Evolutionary conservation across 352 stramenopile genomes (phyloP).

Genomic region (Pythium scleroteichum): DNA sequence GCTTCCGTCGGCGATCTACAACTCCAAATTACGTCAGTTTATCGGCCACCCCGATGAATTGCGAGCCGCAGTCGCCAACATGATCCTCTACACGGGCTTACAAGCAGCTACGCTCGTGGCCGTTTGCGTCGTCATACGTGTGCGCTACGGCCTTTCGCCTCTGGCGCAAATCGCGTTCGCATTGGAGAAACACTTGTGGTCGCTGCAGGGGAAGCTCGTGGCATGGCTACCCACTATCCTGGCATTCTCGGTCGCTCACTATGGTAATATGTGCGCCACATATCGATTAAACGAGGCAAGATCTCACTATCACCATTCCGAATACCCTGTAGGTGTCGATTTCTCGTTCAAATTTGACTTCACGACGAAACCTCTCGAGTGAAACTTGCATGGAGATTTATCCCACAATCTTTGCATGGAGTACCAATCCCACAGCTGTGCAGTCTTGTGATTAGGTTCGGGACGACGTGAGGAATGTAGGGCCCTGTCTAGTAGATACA

Average conservation of each 20-base stretch:
- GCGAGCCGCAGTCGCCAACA: background rate
- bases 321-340: conserved; percentile 16
- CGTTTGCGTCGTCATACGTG: conserved; percentile 6
- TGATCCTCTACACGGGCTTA: conserved; percentile 14
- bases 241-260: conserved; percentile 23
- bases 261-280: no score
- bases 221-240: conserved; percentile 20
- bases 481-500: no score
- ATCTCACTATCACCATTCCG: no score
- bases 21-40: conserved; percentile 7
- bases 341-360: conserved; percentile 25
- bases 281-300: no score
- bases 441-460: no score
- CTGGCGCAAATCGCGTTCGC: conserved; percentile 9
- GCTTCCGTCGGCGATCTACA: conserved; percentile 10
- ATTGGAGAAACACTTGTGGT: conserved; percentile 17
- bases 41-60: background rate
- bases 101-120: conserved; percentile 10
- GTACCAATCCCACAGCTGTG: no score
- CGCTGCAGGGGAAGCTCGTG: conserved; percentile 21
- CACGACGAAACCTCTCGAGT: conserved; percentile 1
- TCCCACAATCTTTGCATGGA: no score
- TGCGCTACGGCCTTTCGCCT: conserved; percentile 14
- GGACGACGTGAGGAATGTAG: no score
- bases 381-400: no score